phyloP scores from a whole-genome alignment of 1,284 basidiomycete genomes.

The Leccinum pallidistipes region DNA sequence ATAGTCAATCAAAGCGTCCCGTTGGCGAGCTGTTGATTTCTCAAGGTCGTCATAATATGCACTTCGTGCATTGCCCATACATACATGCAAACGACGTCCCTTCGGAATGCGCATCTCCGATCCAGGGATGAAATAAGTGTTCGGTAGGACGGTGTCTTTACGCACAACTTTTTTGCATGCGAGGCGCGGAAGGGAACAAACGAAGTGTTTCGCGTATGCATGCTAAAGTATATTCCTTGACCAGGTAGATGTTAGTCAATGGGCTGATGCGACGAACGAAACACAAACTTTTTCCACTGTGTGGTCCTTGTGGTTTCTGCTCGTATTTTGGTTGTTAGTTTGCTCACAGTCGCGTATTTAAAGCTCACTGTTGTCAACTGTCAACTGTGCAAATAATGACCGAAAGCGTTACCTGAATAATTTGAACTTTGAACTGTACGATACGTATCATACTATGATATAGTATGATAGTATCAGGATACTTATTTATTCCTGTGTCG shows the following conservation, averaged over 20 bases:
- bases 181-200: constrained; percentile 38
- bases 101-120: constrained; percentile 39
- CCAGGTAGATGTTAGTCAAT: no score
- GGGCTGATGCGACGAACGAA: not conserved
- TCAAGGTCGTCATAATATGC: constrained; percentile 72
- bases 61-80: constrained; percentile 47
- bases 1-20: constrained; percentile 40
- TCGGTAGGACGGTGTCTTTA: constrained; percentile 37
- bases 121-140: constrained; percentile 35
- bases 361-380: constrained; percentile 16
- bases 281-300: constrained; percentile 32
- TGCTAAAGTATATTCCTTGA: constrained; percentile 38
- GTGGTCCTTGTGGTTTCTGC: constrained; percentile 39
- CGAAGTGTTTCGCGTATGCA: constrained; percentile 47
- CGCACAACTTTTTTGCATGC: constrained; percentile 42
- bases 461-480: no score
- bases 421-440: not conserved
- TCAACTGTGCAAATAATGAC: constrained; percentile 33
- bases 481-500: no score
- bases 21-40: constrained; percentile 62
- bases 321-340: not conserved
- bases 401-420: constrained; percentile 38
- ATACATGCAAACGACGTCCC: constrained; percentile 42
- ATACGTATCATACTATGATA: no score
- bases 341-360: not conserved